These are phyloP conservation scores for Corniculantispora saksenae DNA, from an alignment of 2,329 filamentous ascomycete genomes.

Conservation along the genomic window DNA sequence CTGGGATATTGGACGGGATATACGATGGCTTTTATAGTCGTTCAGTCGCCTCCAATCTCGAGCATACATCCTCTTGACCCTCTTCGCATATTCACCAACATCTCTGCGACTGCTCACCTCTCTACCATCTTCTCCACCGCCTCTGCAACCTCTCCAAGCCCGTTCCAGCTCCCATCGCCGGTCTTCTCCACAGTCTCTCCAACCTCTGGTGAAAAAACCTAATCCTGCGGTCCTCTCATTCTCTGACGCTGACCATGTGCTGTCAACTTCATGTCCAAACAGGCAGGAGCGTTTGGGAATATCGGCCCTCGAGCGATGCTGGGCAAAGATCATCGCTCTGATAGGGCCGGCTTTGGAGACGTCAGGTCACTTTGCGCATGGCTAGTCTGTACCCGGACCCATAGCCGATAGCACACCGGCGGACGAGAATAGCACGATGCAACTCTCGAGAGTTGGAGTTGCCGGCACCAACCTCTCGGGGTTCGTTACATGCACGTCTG, in stretches of 20 bases:
- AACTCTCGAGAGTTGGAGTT: not conserved
- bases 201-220: not conserved
- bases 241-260: not conserved
- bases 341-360: not conserved
- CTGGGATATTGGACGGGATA: not conserved
- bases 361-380: not conserved
- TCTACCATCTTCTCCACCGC: not conserved
- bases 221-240: not conserved
- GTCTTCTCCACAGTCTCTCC: not conserved
- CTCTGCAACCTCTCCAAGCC: not conserved
- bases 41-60: not conserved
- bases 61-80: no score
- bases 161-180: not conserved
- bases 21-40: slow-evolving; percentile 6
- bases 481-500: not conserved
- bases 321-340: not conserved
- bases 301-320: not conserved
- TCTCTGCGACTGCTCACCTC: not conserved
- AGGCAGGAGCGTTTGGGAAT: not conserved
- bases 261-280: not conserved
- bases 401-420: not conserved
- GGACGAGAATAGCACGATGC: not conserved
- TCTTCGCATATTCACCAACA: not conserved
- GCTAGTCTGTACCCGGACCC: not conserved
- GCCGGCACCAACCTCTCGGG: not conserved